Evolutionary conservation across 2,329 filamentous ascomycete genomes (phyloP), one percentile per base, ranked within the genome.

Genomic region (Monilinia fructigena): DNA sequence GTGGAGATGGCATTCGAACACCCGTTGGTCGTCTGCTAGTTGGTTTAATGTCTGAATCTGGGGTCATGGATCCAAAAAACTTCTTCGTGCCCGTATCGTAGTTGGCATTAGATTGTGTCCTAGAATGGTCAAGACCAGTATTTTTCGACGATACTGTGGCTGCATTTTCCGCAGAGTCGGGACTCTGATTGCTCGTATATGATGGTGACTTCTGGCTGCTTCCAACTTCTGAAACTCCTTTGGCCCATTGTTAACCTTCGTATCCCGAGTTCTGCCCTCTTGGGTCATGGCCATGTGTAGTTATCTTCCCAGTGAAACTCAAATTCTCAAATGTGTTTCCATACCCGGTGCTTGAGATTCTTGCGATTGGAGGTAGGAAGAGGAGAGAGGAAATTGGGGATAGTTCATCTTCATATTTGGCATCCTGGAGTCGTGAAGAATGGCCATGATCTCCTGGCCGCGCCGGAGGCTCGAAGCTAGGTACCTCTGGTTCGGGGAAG

Each of bases 311-410:
- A n/a, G 14, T 45, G 45, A 61, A 53, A 52, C 55, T 65, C 63
- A 61, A 60, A 52, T 66, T 64, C n/a, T 66, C 55, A 11, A 59
- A 47, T 5, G 53, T 40, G n/a, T 23, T 35, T 31, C 68, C 68
- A 45, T 67, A 69, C 8, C 72, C 72, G 20, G 68, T 68, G 18
- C 73, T 76, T 28, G 78, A 74, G 18, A 80, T 73, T 38, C 77
- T 73, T 45, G 77, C 73, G 48, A 80, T 77, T 42, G 76, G 77
- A 42, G 78, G 77, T 40, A 86, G 76, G 4, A 77, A 77, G 79
- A 10, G 83, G 83, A 64, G 80, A 45, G 80, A 72, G 63, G 84
- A 80, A 48, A 79, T 71, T 7, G 62, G 67, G 16, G 71, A 67
- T 40, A 64, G 60, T 31, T 62, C 65, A 50, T 74, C 71, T 64